Conservation (phyloP, 345 rosid species). For the Triadica sebifera region DNA sequence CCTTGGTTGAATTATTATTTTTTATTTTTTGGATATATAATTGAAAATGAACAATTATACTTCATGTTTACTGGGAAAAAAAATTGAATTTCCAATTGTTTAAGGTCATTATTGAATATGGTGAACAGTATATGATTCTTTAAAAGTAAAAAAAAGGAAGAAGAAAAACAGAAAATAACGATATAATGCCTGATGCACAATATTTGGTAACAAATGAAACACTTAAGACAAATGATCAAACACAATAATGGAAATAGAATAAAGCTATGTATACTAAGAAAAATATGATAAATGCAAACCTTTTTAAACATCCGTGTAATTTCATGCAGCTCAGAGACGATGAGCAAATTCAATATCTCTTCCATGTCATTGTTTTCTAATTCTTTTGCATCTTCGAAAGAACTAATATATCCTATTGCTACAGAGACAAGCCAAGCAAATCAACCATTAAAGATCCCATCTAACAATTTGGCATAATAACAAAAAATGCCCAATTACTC, state of each 20-base stretch:
- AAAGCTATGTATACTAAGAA: background rate
- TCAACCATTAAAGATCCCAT: slow-evolving; percentile 3
- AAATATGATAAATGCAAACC: slow-evolving; percentile 38
- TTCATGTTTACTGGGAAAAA: background rate
- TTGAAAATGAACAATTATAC: background rate
- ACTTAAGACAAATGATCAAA: background rate
- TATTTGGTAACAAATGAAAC: background rate
- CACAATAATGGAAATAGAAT: background rate
- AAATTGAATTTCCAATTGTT: background rate
- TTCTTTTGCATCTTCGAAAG: slow-evolving; percentile 40
- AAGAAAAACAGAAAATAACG: background rate
- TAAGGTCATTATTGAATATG: background rate
- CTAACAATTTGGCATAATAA: slow-evolving; percentile 5
- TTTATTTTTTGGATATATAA: background rate
- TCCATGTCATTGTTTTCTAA: slow-evolving; percentile 40
- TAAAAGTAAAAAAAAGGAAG: background rate
- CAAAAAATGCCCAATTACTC: background rate
- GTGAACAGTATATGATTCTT: background rate
- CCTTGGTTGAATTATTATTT: too few species aligned
- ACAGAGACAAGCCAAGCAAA: slow-evolving; percentile 27
- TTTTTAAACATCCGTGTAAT: slow-evolving; percentile 47
- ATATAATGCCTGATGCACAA: background rate
- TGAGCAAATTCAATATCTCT: slow-evolving; percentile 55
- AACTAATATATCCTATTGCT: slow-evolving; percentile 54
- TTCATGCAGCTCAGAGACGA: slow-evolving; percentile 65